These are phyloP conservation scores for Asterophora lycoperdoides DNA, from an alignment of 768 basidiomycete species.

Conservation along the genomic window DNA sequence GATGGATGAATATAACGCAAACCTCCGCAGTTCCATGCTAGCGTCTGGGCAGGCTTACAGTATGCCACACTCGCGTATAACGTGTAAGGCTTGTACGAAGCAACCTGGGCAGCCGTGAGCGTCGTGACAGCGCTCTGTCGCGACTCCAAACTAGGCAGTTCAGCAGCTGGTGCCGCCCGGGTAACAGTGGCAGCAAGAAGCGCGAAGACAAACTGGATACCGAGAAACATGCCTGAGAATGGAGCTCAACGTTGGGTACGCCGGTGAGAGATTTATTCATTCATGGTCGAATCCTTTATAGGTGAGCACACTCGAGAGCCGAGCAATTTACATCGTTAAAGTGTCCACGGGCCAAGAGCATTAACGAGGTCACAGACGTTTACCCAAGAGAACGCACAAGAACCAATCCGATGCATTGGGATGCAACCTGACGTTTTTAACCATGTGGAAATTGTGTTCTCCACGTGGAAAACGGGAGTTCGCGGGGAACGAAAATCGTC, in stretches of 20 bases:
- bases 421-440: background rate
- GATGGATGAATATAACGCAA: constrained; percentile 15
- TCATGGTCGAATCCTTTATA: background rate
- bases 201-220: background rate
- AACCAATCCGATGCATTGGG: background rate
- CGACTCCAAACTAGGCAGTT: constrained; percentile 8
- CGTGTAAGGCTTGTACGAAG: constrained; percentile 36
- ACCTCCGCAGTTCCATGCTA: constrained; percentile 44
- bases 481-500: constrained; percentile 1
- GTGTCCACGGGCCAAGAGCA: background rate
- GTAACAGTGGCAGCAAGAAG: constrained; percentile 6
- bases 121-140: constrained; percentile 24
- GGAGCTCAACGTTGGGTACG: background rate
- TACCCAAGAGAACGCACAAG: background rate
- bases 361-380: background rate
- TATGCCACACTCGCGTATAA: constrained; percentile 42
- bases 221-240: background rate
- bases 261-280: background rate
- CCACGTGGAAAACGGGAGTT: background rate
- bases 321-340: background rate
- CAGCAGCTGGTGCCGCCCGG: constrained; percentile 7
- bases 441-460: background rate
- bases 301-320: background rate
- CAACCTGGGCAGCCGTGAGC: constrained; percentile 31
- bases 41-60: constrained; percentile 34